phyloP scores from a whole-genome alignment of 805 yeast genomes.

The Blastobotrys americana region DNA sequence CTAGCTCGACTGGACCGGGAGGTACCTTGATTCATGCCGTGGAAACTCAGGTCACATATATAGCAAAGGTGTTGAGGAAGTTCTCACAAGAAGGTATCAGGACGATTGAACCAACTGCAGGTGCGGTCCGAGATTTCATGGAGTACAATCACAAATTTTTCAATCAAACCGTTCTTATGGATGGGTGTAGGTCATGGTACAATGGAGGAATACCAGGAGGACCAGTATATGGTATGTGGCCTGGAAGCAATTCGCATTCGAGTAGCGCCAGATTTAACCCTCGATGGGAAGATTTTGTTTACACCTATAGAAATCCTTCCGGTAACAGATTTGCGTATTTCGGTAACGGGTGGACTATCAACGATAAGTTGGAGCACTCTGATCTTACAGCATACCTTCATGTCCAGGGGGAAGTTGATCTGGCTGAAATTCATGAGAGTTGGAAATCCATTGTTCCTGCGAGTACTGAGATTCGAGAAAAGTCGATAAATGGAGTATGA shows the following conservation, averaged over 20 bases:
- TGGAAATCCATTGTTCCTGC: too few relatives aligned
- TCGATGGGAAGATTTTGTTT: constrained; percentile 11
- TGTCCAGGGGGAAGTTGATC: constrained; percentile 9
- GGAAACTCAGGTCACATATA: constrained; percentile 8
- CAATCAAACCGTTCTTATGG: constrained; percentile 7
- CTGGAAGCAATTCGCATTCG: constrained; percentile 12
- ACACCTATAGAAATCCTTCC: constrained; percentile 2
- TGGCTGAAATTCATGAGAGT: constrained; percentile 3
- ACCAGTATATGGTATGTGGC: constrained; percentile 10
- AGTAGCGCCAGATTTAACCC: constrained; percentile 8
- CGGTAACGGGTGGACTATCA: constrained; percentile 10
- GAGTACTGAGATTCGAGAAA: too few relatives aligned
- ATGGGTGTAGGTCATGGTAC: constrained; percentile 13
- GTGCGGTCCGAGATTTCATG: constrained; percentile 8
- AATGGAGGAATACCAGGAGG: constrained; percentile 11
- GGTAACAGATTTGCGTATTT: constrained; percentile 7
- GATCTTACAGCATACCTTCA: constrained; percentile 9
- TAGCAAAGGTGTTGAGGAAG: constrained; percentile 9
- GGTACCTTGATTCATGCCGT: constrained; percentile 10
- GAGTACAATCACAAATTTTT: constrained; percentile 9
- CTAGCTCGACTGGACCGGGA: constrained; percentile 7
- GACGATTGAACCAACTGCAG: constrained; percentile 5
- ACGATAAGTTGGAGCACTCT: constrained; percentile 4
- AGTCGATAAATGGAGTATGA: too few relatives aligned
- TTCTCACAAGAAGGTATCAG: constrained; percentile 7